Conservation (phyloP, 805 yeast species). For the Wickerhamiella hasegawae region DNA sequence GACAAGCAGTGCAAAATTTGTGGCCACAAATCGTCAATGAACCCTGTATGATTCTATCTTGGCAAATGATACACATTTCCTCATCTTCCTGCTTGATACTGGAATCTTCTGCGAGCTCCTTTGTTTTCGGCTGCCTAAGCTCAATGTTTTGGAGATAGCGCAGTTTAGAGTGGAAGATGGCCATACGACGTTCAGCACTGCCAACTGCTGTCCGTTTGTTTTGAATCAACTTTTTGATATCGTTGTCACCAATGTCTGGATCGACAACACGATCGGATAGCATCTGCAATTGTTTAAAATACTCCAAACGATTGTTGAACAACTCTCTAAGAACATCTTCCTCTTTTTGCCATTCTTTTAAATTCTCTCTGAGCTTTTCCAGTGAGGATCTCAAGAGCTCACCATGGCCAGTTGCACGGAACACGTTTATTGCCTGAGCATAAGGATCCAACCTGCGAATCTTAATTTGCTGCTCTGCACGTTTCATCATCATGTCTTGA, state of each 20-base stretch:
- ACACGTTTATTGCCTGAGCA: background rate
- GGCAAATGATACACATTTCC: slow-evolving; percentile 56
- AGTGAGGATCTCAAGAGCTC: background rate
- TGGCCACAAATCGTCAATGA: slow-evolving; percentile 85
- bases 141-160: slow-evolving; percentile 6
- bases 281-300: slow-evolving; percentile 70
- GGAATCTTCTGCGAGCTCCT: slow-evolving; percentile 1
- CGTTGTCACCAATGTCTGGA: slow-evolving; percentile 23
- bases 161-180: slow-evolving; percentile 14
- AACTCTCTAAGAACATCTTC: slow-evolving; percentile 39
- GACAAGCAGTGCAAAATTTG: slow-evolving; percentile 69
- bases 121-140: slow-evolving; percentile 8
- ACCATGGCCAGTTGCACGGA: background rate
- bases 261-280: slow-evolving; percentile 68
- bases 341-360: slow-evolving; percentile 30
- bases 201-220: slow-evolving; percentile 12
- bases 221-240: slow-evolving; percentile 13
- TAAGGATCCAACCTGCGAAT: background rate
- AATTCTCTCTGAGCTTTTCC: slow-evolving; percentile 27
- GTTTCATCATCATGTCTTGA: slow-evolving; percentile 13
- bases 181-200: slow-evolving; percentile 1
- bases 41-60: slow-evolving; percentile 53
- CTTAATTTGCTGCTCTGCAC: slow-evolving; percentile 8
- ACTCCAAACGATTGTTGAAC: slow-evolving; percentile 66
- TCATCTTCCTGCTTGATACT: background rate